Evolutionary conservation across 371 early-diverging fungal genomes (phyloP), one percentile per base, ranked within the genome.

Genomic region (Rhizopus arrhizus): DNA sequence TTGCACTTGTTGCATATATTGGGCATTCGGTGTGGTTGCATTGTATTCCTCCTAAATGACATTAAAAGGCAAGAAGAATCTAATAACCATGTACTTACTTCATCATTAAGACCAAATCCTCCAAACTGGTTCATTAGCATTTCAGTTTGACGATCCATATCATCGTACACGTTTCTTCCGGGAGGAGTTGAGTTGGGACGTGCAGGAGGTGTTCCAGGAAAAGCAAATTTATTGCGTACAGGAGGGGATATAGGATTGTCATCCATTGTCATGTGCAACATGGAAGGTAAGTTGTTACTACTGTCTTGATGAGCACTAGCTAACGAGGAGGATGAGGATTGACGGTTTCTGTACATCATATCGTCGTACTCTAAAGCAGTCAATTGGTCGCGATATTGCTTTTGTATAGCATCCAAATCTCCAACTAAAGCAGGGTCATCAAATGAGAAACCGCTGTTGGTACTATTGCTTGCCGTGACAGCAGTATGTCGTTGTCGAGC

Each of bases 181-280:
- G 82, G 80, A 38, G 82, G 80, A 0, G 82, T 79, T 4, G 80
- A 79, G 40, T 77, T 82, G 2, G 82, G 61, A 22, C 82, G 75
- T 15, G 70, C 68, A 43, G 71, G 73, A 32, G 77, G 75, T 2
- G 75, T 75, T 22, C 62, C 58, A 48, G 48, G 48, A 48, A 48
- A 48, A 31, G 61, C 61, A 42, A 65, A 66, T 10, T 67, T 73
- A 59, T 68, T 69, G n/a, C 75, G 63, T 11, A 72, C 29, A 38
- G 71, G 65, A 29, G 75, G 72, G 7, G 78, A 74, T 22, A 70
- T 32, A 28, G 73, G 58, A 31, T 43, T 53, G 31, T 47, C 10
- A 28, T 46, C 43, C 35, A 31, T n/a, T 66, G 43, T 29, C 49
- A 61, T 40, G 43, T 51, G 58, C 36, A 53, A 47, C 41, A 41